phyloP scores from a whole-genome alignment of 2,329 filamentous ascomycete genomes.

The Cercospora sojina region DNA sequence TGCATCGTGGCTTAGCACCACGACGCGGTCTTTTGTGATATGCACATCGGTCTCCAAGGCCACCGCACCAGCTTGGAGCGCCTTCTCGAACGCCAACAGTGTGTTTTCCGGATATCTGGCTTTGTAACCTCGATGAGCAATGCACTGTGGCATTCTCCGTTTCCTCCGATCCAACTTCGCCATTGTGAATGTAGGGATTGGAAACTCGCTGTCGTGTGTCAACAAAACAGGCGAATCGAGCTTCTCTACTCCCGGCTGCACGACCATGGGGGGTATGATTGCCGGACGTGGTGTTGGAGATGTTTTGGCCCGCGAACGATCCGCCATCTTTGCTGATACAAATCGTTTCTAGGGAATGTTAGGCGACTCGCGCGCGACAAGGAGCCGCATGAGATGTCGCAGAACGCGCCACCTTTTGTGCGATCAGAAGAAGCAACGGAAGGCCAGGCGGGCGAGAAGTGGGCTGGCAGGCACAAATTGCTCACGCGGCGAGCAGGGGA shows the following conservation, averaged over 20 bases:
- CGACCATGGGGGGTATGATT: slow-evolving; percentile 32
- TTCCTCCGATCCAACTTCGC: slow-evolving; percentile 29
- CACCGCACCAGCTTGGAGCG: slow-evolving; percentile 70
- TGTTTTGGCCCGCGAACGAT: not conserved
- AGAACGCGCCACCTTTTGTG: not conserved
- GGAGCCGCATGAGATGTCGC: not conserved
- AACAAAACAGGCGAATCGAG: slow-evolving; percentile 30
- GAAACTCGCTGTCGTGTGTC: slow-evolving; percentile 29
- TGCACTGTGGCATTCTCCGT: slow-evolving; percentile 62
- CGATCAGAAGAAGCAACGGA: not conserved
- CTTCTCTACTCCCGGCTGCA: slow-evolving; percentile 35
- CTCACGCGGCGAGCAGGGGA: not conserved
- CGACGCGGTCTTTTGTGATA: slow-evolving; percentile 75
- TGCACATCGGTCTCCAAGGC: slow-evolving; percentile 89
- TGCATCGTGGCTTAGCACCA: slow-evolving; percentile 70
- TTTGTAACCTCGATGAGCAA: slow-evolving; percentile 79
- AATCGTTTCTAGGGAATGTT: not conserved
- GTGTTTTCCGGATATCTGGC: slow-evolving; percentile 81
- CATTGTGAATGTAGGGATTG: slow-evolving; percentile 26
- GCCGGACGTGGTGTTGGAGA: slow-evolving; percentile 16
- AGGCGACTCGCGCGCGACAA: not conserved
- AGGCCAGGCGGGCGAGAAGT: not conserved
- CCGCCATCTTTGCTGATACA: not conserved
- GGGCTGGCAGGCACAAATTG: not conserved
- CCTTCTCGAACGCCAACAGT: slow-evolving; percentile 72